Conservation (phyloP, 2,329 filamentous ascomycete genomes). For the Phialophora tarda region DNA sequence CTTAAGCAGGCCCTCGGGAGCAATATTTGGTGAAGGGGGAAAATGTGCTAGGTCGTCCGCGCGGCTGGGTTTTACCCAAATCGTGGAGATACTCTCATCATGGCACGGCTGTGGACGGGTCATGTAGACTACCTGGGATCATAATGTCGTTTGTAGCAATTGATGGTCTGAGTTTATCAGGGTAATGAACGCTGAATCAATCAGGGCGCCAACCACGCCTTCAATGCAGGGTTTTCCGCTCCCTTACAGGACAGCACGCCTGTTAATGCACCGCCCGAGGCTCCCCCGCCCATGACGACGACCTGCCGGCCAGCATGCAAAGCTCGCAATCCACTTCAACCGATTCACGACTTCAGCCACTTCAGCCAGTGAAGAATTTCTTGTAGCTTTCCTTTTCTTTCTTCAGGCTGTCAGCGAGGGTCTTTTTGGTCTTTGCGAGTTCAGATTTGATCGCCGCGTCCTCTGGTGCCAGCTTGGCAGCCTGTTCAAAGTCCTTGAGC, state of each 20-base stretch:
- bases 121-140: not conserved
- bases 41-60: not conserved
- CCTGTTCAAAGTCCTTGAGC: constrained; percentile 74
- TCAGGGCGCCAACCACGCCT: not conserved
- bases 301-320: not conserved
- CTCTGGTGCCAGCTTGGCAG: constrained; percentile 73
- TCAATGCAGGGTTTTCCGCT: not conserved
- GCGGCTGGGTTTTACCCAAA: not conserved
- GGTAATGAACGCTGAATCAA: not conserved
- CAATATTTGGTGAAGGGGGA: not conserved
- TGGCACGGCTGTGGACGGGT: not conserved
- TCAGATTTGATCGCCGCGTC: constrained; percentile 79
- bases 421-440: constrained; percentile 77
- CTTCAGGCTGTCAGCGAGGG: constrained; percentile 71
- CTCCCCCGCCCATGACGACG: not conserved
- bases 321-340: not conserved
- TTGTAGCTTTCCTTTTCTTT: constrained; percentile 93
- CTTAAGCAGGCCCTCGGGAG: constrained; percentile 8
- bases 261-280: not conserved
- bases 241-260: not conserved
- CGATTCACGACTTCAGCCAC: constrained; percentile 11
- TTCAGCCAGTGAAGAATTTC: constrained; percentile 72
- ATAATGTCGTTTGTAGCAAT: not conserved
- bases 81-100: not conserved
- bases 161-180: not conserved